Conservation (phyloP, 2,329 filamentous ascomycete species). For the Curvularia eragrostidis region DNA sequence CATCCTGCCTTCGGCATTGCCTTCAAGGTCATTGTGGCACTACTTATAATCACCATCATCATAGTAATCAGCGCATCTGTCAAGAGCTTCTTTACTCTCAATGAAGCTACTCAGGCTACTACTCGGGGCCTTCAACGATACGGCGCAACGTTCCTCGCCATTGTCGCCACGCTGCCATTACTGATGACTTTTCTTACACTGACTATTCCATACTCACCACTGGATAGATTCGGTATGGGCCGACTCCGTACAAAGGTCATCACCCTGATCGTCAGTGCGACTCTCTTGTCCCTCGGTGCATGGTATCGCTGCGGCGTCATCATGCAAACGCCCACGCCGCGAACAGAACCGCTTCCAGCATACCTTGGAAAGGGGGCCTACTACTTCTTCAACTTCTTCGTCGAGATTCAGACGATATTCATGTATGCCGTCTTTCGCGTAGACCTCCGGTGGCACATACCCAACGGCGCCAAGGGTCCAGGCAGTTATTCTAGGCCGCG, state of each 20-base stretch:
- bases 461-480: slow-evolving; percentile 68
- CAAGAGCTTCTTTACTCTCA: slow-evolving; percentile 71
- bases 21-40: slow-evolving; percentile 66
- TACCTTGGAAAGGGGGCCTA: slow-evolving; percentile 75
- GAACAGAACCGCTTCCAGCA: slow-evolving; percentile 67
- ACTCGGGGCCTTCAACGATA: slow-evolving; percentile 71
- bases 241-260: slow-evolving; percentile 70
- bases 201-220: slow-evolving; percentile 52
- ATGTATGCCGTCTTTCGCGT: slow-evolving; percentile 72
- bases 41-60: slow-evolving; percentile 66
- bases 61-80: slow-evolving; percentile 71
- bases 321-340: slow-evolving; percentile 56
- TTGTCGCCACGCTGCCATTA: slow-evolving; percentile 72
- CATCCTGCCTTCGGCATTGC: slow-evolving; percentile 57
- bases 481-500: slow-evolving; percentile 30
- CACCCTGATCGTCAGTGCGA: slow-evolving; percentile 66
- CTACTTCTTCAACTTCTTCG: slow-evolving; percentile 78
- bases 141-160: slow-evolving; percentile 66
- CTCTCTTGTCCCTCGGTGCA: slow-evolving; percentile 71
- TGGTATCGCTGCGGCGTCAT: slow-evolving; percentile 68
- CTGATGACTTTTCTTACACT: slow-evolving; percentile 60
- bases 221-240: slow-evolving; percentile 70
- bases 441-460: slow-evolving; percentile 77
- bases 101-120: slow-evolving; percentile 55
- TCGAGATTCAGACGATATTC: slow-evolving; percentile 74